Percentiles rank a stretch among this genome's conserved stretches.
phyloP scores from a whole-genome alignment of 192 early-diverging fungal species.

The Backusella psychrophila region DNA sequence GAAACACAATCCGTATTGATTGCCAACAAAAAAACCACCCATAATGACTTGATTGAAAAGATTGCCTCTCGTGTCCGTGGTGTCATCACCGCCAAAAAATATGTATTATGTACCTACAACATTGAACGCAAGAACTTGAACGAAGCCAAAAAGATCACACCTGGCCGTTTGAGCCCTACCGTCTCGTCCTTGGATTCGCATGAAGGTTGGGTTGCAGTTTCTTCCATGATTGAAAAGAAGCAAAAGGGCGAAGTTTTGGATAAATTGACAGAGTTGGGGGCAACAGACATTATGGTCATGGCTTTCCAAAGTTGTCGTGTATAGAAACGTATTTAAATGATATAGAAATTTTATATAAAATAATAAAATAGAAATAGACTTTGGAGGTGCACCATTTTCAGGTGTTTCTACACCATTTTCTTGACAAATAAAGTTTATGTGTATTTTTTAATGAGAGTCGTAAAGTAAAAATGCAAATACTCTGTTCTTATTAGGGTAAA shows the following conservation, averaged over 20 bases:
- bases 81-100: conserved; percentile 84
- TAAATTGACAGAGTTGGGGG: conserved; percentile 78
- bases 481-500: no score
- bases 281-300: conserved; percentile 87
- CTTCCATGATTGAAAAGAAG: conserved; percentile 84
- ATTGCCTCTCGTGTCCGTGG: conserved; percentile 87
- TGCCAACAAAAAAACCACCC: conserved; percentile 72
- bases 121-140: conserved; percentile 64
- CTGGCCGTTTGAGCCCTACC: conserved; percentile 92
- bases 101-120: conserved; percentile 92
- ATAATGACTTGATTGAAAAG: conserved; percentile 72
- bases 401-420: not conserved
- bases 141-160: conserved; percentile 73
- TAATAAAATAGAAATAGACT: no score
- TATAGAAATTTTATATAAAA: no score
- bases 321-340: conserved; percentile 29
- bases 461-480: no score
- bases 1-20: conserved; percentile 89
- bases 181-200: conserved; percentile 74
- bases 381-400: not conserved
- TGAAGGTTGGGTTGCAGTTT: conserved; percentile 88
- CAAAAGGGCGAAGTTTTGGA: conserved; percentile 88
- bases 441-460: no score
- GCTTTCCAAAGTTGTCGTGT: conserved; percentile 75
- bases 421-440: not conserved